A percentile compares a stretch with the other conserved stretches of the same genome.
phyloP scores from a whole-genome alignment of 768 basidiomycete genomes.

The Boletus patriciae region DNA sequence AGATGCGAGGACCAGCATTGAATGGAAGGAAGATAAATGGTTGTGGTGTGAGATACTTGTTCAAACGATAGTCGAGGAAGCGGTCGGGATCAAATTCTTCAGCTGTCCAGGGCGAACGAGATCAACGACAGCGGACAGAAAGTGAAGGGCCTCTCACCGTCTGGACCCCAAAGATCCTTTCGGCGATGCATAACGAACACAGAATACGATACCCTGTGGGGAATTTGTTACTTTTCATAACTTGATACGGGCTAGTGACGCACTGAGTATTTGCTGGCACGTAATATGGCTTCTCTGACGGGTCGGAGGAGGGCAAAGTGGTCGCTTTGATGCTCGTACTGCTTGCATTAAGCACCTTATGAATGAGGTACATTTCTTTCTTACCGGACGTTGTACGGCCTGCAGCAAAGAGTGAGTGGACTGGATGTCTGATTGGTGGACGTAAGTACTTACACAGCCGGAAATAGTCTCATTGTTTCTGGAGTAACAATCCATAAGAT shows the following conservation, averaged over 20 bases:
- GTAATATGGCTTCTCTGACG: constrained; percentile 26
- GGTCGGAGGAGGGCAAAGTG: constrained; percentile 40
- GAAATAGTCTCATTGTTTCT: constrained; percentile 59
- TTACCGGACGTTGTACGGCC: constrained; percentile 52
- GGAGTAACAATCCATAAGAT: not conserved
- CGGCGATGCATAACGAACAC: constrained; percentile 63
- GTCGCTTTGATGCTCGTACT: constrained; percentile 50
- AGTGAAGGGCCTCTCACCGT: constrained; percentile 41
- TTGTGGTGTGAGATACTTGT: constrained; percentile 60
- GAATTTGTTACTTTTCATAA: not conserved
- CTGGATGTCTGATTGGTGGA: not conserved
- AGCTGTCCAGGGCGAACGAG: constrained; percentile 37
- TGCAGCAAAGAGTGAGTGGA: constrained; percentile 7
- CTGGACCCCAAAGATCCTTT: constrained; percentile 69
- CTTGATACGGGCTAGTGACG: not conserved
- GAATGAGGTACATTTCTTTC: not conserved
- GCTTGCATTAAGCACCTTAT: constrained; percentile 1
- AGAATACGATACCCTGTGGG: constrained; percentile 47
- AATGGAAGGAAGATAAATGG: constrained; percentile 72
- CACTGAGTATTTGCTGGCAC: constrained; percentile 43
- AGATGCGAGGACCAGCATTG: constrained; percentile 48
- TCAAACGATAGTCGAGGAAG: constrained; percentile 63
- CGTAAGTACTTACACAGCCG: constrained; percentile 39
- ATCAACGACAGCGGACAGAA: not conserved
- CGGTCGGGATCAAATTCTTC: constrained; percentile 71